Conservation (phyloP, 495 filamentous ascomycete genomes). For the Trichoderma gamsii region DNA sequence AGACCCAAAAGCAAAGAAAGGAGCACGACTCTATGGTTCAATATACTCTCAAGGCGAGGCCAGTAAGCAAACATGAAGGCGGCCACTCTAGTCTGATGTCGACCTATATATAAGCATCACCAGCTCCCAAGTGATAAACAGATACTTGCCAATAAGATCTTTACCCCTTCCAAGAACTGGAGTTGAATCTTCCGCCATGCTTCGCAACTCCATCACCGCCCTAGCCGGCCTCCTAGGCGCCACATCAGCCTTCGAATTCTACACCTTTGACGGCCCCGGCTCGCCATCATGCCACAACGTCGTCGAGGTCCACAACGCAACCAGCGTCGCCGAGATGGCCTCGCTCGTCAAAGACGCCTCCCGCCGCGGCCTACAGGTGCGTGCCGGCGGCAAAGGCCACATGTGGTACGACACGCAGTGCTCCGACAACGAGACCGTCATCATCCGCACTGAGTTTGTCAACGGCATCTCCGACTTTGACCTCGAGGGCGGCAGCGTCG, state of each 20-base stretch:
- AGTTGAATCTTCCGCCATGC: not conserved
- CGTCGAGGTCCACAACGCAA: conserved; percentile 35
- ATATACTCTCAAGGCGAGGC: too few species aligned
- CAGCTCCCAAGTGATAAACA: too few species aligned
- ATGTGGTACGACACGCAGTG: conserved; percentile 51
- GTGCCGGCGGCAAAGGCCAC: conserved; percentile 44
- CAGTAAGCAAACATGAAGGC: too few species aligned
- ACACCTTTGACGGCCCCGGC: conserved; percentile 46
- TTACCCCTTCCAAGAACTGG: too few species aligned
- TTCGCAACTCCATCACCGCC: not conserved
- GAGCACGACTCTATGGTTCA: not conserved
- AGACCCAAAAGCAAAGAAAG: not conserved
- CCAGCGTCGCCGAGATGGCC: conserved; percentile 38
- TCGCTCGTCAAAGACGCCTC: conserved; percentile 34
- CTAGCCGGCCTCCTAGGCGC: not conserved
- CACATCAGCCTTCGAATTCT: conserved; percentile 31
- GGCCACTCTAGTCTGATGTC: too few species aligned
- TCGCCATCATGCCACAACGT: conserved; percentile 43
- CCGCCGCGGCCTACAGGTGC: conserved; percentile 29
- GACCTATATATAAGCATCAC: too few species aligned
- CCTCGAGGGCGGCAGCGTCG: conserved; percentile 33
- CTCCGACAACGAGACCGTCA: conserved; percentile 36
- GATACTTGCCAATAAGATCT: too few species aligned
- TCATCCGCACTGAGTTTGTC: conserved; percentile 42
- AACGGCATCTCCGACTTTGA: conserved; percentile 35